Evolutionary conservation across 2,329 filamentous ascomycete genomes (phyloP), one percentile per base, ranked within the genome.

Genomic region (Cladosporium oxysporum): DNA sequence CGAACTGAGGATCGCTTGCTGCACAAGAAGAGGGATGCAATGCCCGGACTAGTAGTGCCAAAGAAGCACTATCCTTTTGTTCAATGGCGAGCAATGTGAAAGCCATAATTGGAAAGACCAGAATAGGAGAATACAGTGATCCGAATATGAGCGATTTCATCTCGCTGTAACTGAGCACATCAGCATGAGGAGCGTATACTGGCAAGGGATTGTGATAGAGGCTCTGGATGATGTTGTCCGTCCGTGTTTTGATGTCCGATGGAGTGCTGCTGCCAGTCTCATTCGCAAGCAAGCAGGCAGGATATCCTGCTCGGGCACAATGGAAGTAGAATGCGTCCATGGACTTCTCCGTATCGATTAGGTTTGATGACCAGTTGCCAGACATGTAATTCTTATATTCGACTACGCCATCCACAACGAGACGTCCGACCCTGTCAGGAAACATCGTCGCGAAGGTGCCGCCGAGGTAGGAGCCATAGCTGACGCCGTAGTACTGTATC

Each of bases 381-480:
- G 73, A 67, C 35, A 60, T 62, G 65, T 79, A 81, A 66, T 74
- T 78, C 65, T 76, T 70, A 2, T 76, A 71, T 63, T 82, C 79
- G 3, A 82, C 79, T 4, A 84, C 80, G 8, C 81, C 82, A 67
- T 85, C 83, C 0, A 84, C 71, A 11, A 79, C 73, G 41, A 80
- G 69, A 21, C 75, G 71, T 0, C 72, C 73, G 3, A 81, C 72
- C 5, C 76, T 66, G n/a, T 76, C 73, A 4, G 79, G 79, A 63
- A 76, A 80, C 75, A 81, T 76, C 0, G 77, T 75, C 18, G 79
- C 78, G 63, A 79, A 81, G 1, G 79, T 80, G 53, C 76, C 73
- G 1, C 79, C 79, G 0, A 80, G 74, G 33, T 80, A 76, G 0
- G 82, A 81, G 1, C 83, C 83, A 61, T 85, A 85, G 11, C 79